Base-by-base conservation (phyloP, 2,329 filamentous ascomycete species). In the Microcyclospora tardicrescens region DNA sequence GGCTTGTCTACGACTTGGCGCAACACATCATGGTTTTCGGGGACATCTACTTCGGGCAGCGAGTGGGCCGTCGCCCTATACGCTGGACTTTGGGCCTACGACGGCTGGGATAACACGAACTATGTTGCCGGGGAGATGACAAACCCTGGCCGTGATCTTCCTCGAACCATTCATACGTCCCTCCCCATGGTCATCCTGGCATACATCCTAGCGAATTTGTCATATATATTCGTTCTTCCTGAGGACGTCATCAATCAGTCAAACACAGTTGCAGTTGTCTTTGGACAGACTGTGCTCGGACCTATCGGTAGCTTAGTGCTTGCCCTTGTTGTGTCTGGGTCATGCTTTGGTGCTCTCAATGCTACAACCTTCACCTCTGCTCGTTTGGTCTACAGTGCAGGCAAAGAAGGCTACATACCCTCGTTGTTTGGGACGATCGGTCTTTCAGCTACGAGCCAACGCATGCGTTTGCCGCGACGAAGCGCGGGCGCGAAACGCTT, bases 61-160 rank as follows among this genome's bases (percentile, higher is more conserved):
- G 79, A 79, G 49, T 96, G 87, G 83, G 91, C 91, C 2, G 81
- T 98, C 34, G 91, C 91, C 0, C 64, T 98, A 34, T 98, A 98
- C 59, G 89, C 86, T 12, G 91, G 91, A 8, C 71, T 98, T 5
- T 98, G 91, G 91, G 91, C 91, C 1, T 98, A 91, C 62, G 91
- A 98, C 58, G 91, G 91, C 24, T 98, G 91, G 91, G 91, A 98
- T 58, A 98, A 98, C 60, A 93, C 89, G 45, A 98, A 95, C 63
- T 98, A 95, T 55, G 91, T 98, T 6, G 86, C 93, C 1, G 91
- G 87, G 52, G 91, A 98, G 62, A 96, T 98, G 66, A 82, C 86
- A 53, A 87, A 95, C 55, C 85, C 91, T 1, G 74, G 75, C 35
- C 79, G 86, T 46, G 91, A 98, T 59, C 77, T 98, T 9, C 91